Evolutionary conservation across 2,329 filamentous ascomycete genomes (phyloP).

Genomic region (Blumeria graminis): DNA sequence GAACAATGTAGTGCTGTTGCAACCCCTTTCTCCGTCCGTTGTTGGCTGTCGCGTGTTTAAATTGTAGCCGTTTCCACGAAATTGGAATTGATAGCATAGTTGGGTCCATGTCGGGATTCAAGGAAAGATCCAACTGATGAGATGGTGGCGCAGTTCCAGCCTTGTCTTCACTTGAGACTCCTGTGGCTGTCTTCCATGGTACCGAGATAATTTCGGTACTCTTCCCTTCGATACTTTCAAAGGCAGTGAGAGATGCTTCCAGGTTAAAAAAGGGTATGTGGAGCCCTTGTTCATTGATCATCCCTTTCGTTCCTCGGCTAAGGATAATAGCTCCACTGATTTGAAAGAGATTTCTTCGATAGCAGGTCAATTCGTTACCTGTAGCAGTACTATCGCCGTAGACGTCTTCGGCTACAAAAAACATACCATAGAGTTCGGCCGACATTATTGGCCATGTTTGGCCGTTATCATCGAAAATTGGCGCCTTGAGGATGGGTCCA

Average conservation of each 20-base stretch:
- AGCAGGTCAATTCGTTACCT: constrained; percentile 75
- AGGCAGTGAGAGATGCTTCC: constrained; percentile 59
- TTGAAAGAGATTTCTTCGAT: constrained; percentile 83
- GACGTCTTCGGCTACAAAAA: constrained; percentile 65
- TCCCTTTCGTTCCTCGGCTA: constrained; percentile 45
- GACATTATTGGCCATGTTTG: constrained; percentile 41
- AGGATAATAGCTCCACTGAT: constrained; percentile 71
- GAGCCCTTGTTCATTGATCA: constrained; percentile 54
- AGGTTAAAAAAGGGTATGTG: constrained; percentile 55
- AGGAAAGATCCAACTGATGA: constrained; percentile 28
- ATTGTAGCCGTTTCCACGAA: constrained; percentile 84
- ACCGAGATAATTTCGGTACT: constrained; percentile 86
- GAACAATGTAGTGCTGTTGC: constrained; percentile 84
- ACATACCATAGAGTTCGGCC: constrained; percentile 69
- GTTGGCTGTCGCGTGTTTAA: constrained; percentile 89
- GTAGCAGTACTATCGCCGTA: constrained; percentile 28
- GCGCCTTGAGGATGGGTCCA: constrained; percentile 31
- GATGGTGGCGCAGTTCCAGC: constrained; percentile 28
- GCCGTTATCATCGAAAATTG: constrained; percentile 40
- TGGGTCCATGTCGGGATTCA: constrained; percentile 48
- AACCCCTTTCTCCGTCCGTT: constrained; percentile 84
- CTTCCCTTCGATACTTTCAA: constrained; percentile 83
- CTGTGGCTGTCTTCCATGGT: constrained; percentile 52
- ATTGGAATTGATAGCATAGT: constrained; percentile 61
- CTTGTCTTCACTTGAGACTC: constrained; percentile 12